These are phyloP conservation scores for Tremellales sp. DNA, from an alignment of 1,284 basidiomycete species.

Conservation along the genomic window DNA sequence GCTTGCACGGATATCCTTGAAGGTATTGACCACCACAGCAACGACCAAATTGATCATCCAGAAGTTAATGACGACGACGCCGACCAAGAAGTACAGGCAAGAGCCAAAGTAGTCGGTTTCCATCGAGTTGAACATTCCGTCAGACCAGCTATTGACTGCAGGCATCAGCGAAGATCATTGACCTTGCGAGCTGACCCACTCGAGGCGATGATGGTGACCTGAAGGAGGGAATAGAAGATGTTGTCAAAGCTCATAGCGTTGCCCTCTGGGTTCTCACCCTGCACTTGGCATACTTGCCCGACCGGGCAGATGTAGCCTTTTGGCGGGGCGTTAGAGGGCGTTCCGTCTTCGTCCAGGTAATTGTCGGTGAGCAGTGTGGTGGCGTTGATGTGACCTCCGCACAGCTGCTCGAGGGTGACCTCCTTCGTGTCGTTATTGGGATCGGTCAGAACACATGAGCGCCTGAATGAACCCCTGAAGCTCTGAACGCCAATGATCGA, in stretches of 20 bases:
- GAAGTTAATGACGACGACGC: slow-evolving; percentile 79
- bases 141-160: slow-evolving; percentile 49
- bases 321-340: slow-evolving; percentile 53
- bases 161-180: neutral
- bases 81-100: slow-evolving; percentile 81
- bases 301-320: slow-evolving; percentile 80
- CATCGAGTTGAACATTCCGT: slow-evolving; percentile 86
- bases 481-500: slow-evolving; percentile 87
- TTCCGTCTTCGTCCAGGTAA: slow-evolving; percentile 25
- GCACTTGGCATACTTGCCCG: slow-evolving; percentile 69
- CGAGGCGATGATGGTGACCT: slow-evolving; percentile 81
- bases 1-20: slow-evolving; percentile 79
- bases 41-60: slow-evolving; percentile 95
- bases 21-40: slow-evolving; percentile 93
- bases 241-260: slow-evolving; percentile 85
- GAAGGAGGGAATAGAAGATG: slow-evolving; percentile 73
- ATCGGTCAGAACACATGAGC: slow-evolving; percentile 52
- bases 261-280: slow-evolving; percentile 59
- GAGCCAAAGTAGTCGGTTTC: slow-evolving; percentile 87
- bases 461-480: slow-evolving; percentile 75
- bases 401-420: slow-evolving; percentile 55
- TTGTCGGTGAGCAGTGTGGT: slow-evolving; percentile 48
- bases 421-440: slow-evolving; percentile 40
- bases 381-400: slow-evolving; percentile 73
- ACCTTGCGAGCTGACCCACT: slow-evolving; percentile 52